Evolutionary conservation across 371 early-diverging fungal genomes (phyloP).

Genomic region (Syncephalastrum sp.): DNA sequence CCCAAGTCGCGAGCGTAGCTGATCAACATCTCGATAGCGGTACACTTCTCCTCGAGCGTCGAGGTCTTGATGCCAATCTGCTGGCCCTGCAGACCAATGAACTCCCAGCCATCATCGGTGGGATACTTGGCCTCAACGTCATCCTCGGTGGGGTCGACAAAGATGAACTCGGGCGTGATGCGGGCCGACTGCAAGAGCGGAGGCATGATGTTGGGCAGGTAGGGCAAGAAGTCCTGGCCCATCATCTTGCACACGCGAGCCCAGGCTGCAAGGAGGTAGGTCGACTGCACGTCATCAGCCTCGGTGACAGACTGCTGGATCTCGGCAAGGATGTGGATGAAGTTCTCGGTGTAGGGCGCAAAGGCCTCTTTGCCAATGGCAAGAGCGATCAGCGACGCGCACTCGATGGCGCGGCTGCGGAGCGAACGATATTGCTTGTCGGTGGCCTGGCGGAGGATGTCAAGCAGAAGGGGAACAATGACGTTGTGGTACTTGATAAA

Average conservation of each 20-base stretch:
- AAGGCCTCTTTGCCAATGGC: constrained; percentile 92
- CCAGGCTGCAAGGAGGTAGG: constrained; percentile 94
- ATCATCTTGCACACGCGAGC: constrained; percentile 95
- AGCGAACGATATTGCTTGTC: constrained; percentile 85
- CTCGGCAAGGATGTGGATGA: constrained; percentile 77
- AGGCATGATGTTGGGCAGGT: constrained; percentile 89
- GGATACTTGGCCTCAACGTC: constrained; percentile 83
- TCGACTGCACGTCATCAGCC: constrained; percentile 87
- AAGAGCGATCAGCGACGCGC: constrained; percentile 86
- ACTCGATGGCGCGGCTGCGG: constrained; percentile 95
- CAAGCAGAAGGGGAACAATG: constrained; percentile 93
- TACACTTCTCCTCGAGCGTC: constrained; percentile 93
- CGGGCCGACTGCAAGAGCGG: constrained; percentile 85
- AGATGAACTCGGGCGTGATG: constrained; percentile 90
- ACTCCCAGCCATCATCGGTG: constrained; percentile 96
- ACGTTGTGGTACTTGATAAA: constrained; percentile 86
- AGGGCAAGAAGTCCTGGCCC: constrained; percentile 91
- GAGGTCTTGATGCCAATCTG: constrained; percentile 95
- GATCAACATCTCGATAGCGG: constrained; percentile 96
- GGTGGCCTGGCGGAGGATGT: constrained; percentile 80
- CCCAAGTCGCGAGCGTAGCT: constrained; percentile 93
- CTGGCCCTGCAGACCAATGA: constrained; percentile 84
- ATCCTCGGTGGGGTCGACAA: constrained; percentile 82
- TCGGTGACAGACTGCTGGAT: constrained; percentile 82
- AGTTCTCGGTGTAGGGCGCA: constrained; percentile 70